These are phyloP conservation scores for Ceratocystis papillata DNA, from an alignment of 2,329 filamentous ascomycete species.

Conservation along the genomic window DNA sequence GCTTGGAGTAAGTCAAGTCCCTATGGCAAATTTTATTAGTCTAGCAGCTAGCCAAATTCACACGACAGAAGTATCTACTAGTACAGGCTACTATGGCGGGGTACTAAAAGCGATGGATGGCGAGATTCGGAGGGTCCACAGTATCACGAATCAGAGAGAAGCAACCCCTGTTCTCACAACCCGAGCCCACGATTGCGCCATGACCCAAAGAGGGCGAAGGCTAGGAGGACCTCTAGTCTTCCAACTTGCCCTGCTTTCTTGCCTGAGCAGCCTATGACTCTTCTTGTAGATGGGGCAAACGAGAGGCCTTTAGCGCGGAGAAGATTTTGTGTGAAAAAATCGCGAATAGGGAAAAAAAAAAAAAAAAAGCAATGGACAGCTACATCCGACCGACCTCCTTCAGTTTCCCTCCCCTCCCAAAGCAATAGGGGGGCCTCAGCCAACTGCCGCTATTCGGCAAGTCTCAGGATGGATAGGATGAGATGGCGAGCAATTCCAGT, in stretches of 20 bases:
- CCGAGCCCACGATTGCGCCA: slow-evolving; percentile 8
- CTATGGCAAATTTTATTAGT: slow-evolving; percentile 1
- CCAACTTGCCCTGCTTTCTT: not conserved
- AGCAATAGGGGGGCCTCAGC: not conserved
- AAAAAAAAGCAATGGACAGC: not conserved
- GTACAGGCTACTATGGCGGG: slow-evolving; percentile 5
- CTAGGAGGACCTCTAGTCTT: not conserved
- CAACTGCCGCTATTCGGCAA: slow-evolving; percentile 7
- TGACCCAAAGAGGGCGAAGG: not conserved
- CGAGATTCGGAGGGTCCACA: slow-evolving; percentile 10
- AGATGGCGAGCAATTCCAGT: not conserved
- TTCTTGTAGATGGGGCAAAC: not conserved
- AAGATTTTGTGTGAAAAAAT: not conserved
- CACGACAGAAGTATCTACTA: not conserved
- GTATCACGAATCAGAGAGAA: not conserved
- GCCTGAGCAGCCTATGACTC: not conserved
- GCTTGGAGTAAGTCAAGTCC: not conserved
- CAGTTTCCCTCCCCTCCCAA: too few relatives aligned
- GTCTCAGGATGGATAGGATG: not conserved
- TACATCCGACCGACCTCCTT: too few relatives aligned
- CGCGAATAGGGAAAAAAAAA: not conserved
- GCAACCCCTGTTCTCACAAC: slow-evolving; percentile 4
- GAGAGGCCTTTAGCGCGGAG: not conserved
- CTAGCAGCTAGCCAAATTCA: not conserved
- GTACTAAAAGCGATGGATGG: not conserved